These are phyloP conservation scores for Clarireedia hainanense DNA, from an alignment of 2,329 filamentous ascomycete genomes.

Conservation along the genomic window DNA sequence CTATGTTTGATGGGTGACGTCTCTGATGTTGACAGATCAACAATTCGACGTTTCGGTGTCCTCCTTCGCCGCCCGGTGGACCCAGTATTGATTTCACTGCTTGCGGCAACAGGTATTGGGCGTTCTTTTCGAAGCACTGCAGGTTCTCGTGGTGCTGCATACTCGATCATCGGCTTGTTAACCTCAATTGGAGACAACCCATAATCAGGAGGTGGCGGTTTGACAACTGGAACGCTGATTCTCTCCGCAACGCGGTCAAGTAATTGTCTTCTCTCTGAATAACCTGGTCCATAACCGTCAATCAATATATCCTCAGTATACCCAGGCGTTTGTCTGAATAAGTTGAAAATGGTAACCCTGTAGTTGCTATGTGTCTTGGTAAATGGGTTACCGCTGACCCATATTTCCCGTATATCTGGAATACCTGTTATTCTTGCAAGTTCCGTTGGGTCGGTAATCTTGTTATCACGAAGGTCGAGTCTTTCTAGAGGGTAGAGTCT, in stretches of 20 bases:
- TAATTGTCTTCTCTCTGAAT: conserved; percentile 75
- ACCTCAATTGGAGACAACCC: conserved; percentile 52
- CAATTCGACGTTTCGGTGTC: conserved; percentile 54
- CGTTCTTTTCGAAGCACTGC: conserved; percentile 52
- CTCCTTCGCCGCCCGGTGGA: conserved; percentile 50
- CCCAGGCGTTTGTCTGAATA: conserved; percentile 84
- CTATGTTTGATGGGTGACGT: conserved; percentile 23
- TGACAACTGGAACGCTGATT: conserved; percentile 69
- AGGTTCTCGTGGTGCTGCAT: conserved; percentile 41
- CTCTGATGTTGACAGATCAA: conserved; percentile 48
- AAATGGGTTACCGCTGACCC: conserved; percentile 88
- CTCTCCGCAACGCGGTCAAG: conserved; percentile 74
- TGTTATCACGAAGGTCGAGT: conserved; percentile 86
- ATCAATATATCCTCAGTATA: conserved; percentile 87
- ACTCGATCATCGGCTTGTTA: conserved; percentile 57
- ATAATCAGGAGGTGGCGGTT: conserved; percentile 54
- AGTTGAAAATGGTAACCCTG: conserved; percentile 86
- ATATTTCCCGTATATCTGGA: conserved; percentile 86
- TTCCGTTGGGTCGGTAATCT: conserved; percentile 82
- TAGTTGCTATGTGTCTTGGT: conserved; percentile 80
- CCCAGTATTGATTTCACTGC: conserved; percentile 50
- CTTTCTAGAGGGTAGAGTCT: conserved; percentile 81
- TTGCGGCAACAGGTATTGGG: conserved; percentile 40
- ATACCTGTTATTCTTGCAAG: conserved; percentile 83
- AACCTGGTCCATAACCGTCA: conserved; percentile 76